Conservation (phyloP, 225 moss, liverwort and hornwort genomes). For the Ulota crispa region DNA sequence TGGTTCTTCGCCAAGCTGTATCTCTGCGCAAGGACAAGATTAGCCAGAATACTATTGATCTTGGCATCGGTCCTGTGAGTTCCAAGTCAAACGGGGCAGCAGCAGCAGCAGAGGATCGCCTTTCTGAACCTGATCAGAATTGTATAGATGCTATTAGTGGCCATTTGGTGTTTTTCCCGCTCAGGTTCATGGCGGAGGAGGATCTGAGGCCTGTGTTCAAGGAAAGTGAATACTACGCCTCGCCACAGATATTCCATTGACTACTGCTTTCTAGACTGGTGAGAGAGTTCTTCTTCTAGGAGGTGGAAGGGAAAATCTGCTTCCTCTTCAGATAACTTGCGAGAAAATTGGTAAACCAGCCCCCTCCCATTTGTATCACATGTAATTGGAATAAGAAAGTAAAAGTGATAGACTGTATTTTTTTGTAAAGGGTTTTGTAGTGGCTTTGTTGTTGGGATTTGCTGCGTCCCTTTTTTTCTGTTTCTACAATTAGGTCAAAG, state of each 20-base stretch:
- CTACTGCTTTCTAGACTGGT: background rate
- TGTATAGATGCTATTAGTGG: slow-evolving; percentile 59
- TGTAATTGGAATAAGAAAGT: slow-evolving; percentile 39
- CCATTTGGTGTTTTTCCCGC: slow-evolving; percentile 56
- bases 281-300: slow-evolving; percentile 15
- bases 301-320: background rate
- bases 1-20: slow-evolving; percentile 52
- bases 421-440: background rate
- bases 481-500: slow-evolving; percentile 13
- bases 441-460: background rate
- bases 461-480: background rate
- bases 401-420: slow-evolving; percentile 3
- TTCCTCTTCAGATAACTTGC: slow-evolving; percentile 11
- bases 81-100: slow-evolving; percentile 5
- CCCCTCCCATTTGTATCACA: slow-evolving; percentile 50
- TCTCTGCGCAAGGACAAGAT: slow-evolving; percentile 49
- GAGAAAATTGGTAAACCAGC: slow-evolving; percentile 20
- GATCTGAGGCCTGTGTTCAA: slow-evolving; percentile 70
- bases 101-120: slow-evolving; percentile 13
- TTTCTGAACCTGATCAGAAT: slow-evolving; percentile 33
- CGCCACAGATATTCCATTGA: slow-evolving; percentile 65
- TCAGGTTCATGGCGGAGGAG: slow-evolving; percentile 61
- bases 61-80: slow-evolving; percentile 50
- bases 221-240: slow-evolving; percentile 73
- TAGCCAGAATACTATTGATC: slow-evolving; percentile 60